Evolutionary conservation across 371 early-diverging fungal species (phyloP), one percentile per base, ranked within the genome.

Genomic region (Amoeboradix gromovi): DNA sequence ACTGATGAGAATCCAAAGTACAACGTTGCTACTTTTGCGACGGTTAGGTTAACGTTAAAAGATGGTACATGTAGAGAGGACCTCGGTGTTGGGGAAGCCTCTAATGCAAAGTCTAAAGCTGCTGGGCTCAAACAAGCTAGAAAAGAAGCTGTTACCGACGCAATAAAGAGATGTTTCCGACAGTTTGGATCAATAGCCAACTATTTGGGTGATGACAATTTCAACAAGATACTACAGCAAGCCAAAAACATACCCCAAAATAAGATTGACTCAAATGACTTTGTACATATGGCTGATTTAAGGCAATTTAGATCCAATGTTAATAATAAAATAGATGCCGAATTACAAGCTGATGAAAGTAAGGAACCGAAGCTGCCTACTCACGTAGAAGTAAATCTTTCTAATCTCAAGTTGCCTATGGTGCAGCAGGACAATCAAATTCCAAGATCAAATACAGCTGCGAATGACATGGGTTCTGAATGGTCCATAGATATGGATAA

Each of bases 141-240:
- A 73, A 99, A 99, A 72, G 94, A 94, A 76, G 92, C 99, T 0
- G 82, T 82, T 0, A 99, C 98, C 0, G 99, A 99, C 78, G 94
- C 84, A 0, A 70, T 92, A 30, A 99, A 99, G 77, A 80, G 99
- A 48, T 86, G 94, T 0, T 73, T 98, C 70, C 83, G 90, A 1
- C 80, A 82, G 70, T 98, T 96, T 48, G 5, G 12, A 5, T 12
- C 48, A 12, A 48, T 48, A 12, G 22, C 48, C 48, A 48, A 48
- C 22, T 48, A 12, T 48, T 22, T 48, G 5, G 48, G 48, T 48
- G 48, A 22, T 5, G 48, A 48, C 48, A 48, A 48, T 48, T 5
- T 48, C 5, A 22, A 5, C 22, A 5, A 48, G 48, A 22, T 48
- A 48, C 22, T 48, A 48, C 5, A 48, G 48, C 5, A 22, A 48